phyloP scores from a whole-genome alignment of 495 filamentous ascomycete genomes.

The Hyaloscypha bicolor region DNA sequence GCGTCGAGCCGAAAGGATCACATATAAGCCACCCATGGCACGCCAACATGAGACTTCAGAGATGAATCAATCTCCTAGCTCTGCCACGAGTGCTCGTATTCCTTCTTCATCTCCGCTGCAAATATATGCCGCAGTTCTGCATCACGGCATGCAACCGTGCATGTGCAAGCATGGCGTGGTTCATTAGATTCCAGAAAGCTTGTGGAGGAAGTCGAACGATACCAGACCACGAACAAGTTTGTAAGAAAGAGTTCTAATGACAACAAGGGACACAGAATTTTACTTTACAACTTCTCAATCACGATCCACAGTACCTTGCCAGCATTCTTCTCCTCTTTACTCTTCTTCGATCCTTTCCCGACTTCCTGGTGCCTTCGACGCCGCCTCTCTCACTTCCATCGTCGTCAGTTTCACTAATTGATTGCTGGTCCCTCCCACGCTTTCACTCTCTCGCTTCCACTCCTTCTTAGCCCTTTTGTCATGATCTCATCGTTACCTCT shows the following conservation, averaged over 20 bases:
- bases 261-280: too few relatives aligned
- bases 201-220: too few relatives aligned
- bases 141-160: neutral
- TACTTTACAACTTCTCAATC: constrained; percentile 9
- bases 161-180: too few relatives aligned
- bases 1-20: too few relatives aligned
- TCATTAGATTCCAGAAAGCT: too few relatives aligned
- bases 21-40: too few relatives aligned
- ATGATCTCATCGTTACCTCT: neutral
- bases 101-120: neutral
- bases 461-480: neutral
- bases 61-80: too few relatives aligned
- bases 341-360: neutral
- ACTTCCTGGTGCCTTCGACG: neutral
- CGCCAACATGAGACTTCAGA: too few relatives aligned
- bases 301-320: constrained; percentile 14
- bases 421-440: neutral
- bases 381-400: neutral
- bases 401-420: neutral
- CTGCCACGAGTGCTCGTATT: too few relatives aligned
- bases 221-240: too few relatives aligned
- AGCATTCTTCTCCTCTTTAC: constrained; percentile 6
- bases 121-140: neutral
- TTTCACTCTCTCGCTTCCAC: neutral
- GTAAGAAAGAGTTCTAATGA: too few relatives aligned